A percentile compares a stretch with the other conserved stretches of the same genome.
phyloP scores from a whole-genome alignment of 2,329 filamentous ascomycete genomes.

The Epichloe typhina region DNA sequence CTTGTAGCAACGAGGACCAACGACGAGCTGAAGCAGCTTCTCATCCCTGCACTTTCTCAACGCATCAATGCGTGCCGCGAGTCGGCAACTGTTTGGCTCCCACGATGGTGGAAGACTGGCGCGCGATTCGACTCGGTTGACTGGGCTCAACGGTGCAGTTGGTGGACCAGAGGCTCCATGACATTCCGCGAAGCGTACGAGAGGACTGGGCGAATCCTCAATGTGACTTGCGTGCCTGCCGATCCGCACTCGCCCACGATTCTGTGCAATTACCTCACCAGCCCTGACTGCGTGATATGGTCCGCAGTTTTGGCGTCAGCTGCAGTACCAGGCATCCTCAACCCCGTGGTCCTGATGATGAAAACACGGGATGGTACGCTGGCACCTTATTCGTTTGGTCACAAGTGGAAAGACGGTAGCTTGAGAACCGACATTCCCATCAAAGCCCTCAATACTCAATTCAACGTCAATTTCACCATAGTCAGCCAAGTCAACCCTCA shows the following conservation, averaged over 20 bases:
- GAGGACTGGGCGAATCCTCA: constrained; percentile 83
- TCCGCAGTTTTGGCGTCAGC: constrained; percentile 89
- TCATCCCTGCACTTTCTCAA: constrained; percentile 76
- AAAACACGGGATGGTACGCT: constrained; percentile 67
- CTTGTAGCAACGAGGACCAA: constrained; percentile 83
- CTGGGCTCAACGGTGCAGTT: constrained; percentile 74
- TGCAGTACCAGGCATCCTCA: constrained; percentile 89
- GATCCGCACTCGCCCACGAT: constrained; percentile 90
- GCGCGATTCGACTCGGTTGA: constrained; percentile 88
- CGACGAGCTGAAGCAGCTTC: constrained; percentile 71
- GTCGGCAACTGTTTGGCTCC: constrained; percentile 58
- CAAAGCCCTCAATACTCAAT: constrained; percentile 86
- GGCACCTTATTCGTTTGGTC: constrained; percentile 85
- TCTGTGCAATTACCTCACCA: constrained; percentile 87
- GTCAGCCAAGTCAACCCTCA: constrained; percentile 86
- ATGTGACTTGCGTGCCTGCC: constrained; percentile 89
- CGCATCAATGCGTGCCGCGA: constrained; percentile 81
- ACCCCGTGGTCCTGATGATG: constrained; percentile 87
- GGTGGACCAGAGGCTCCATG: constrained; percentile 84
- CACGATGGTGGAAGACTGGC: constrained; percentile 82
- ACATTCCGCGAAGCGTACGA: constrained; percentile 94
- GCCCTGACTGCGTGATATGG: constrained; percentile 96
- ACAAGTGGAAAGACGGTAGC: constrained; percentile 98
- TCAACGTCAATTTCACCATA: constrained; percentile 97
- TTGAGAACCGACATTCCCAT: constrained; percentile 90